phyloP scores from a whole-genome alignment of 345 rosid genomes.

The Erysimum cheiranthoides region DNA sequence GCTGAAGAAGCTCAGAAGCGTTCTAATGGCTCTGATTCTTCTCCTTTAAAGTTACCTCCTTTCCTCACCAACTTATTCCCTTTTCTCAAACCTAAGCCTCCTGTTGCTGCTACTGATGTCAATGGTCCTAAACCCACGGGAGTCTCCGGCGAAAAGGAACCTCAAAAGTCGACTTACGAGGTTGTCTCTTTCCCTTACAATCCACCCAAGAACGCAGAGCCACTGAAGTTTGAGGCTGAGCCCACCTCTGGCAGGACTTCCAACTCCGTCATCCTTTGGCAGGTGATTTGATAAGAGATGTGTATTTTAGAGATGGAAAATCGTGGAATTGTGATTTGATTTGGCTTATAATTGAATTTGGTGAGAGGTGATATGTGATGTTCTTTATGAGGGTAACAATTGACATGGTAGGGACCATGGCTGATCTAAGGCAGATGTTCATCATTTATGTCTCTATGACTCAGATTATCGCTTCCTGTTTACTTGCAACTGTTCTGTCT shows the following conservation, averaged over 20 bases:
- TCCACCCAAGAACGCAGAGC: slow-evolving; percentile 41
- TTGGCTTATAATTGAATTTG: background rate
- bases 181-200: slow-evolving; percentile 42
- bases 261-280: slow-evolving; percentile 61
- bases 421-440: slow-evolving; percentile 14
- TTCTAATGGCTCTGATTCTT: slow-evolving; percentile 14
- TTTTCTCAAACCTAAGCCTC: slow-evolving; percentile 43
- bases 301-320: background rate
- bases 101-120: slow-evolving; percentile 8
- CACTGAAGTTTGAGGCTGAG: slow-evolving; percentile 52
- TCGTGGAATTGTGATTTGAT: slow-evolving; percentile 12
- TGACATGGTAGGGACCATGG: slow-evolving; percentile 14
- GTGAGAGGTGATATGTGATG: background rate
- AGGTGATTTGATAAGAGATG: slow-evolving; percentile 44
- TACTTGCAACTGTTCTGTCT: background rate
- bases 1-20: slow-evolving; percentile 35
- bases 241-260: slow-evolving; percentile 54
- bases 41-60: slow-evolving; percentile 29
- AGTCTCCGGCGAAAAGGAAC: slow-evolving; percentile 28
- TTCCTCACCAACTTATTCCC: slow-evolving; percentile 44
- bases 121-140: slow-evolving; percentile 23
- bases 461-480: background rate
- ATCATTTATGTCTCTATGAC: background rate
- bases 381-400: slow-evolving; percentile 1
- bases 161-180: slow-evolving; percentile 23